phyloP scores from a whole-genome alignment of 2,329 filamentous ascomycete genomes.

The Tolypocladium guangdongense region DNA sequence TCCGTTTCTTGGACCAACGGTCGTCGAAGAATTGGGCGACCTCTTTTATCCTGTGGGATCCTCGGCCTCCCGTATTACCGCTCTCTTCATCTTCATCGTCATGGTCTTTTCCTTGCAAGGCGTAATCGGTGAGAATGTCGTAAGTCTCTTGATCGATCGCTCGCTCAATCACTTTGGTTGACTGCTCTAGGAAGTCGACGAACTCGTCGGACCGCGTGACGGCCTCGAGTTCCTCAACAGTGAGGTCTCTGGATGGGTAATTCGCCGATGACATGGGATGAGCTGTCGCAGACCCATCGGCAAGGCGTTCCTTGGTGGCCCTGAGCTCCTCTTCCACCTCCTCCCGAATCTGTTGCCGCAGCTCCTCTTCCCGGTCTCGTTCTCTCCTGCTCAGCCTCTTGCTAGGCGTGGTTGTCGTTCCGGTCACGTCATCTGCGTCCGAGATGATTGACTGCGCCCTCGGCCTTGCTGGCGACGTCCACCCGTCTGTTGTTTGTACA shows the following conservation, averaged over 20 bases:
- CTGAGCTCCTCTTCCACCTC: conserved; percentile 91
- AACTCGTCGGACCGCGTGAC: conserved; percentile 91
- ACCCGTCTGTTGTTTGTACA: conserved; percentile 78
- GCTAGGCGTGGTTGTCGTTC: conserved; percentile 46
- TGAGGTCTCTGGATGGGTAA: conserved; percentile 72
- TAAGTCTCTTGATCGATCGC: conserved; percentile 86
- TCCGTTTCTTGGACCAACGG: conserved; percentile 92
- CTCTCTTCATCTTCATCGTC: conserved; percentile 75
- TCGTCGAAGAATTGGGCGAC: conserved; percentile 90
- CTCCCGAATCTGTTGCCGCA: conserved; percentile 70
- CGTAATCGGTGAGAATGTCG: conserved; percentile 91
- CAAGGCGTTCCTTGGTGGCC: conserved; percentile 52
- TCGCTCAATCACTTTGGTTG: conserved; percentile 93
- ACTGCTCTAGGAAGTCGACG: conserved; percentile 86
- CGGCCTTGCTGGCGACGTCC: conserved; percentile 44
- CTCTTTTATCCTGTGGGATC: conserved; percentile 70
- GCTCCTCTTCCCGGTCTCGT: conserved; percentile 76
- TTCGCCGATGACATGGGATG: conserved; percentile 27
- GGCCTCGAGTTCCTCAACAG: conserved; percentile 74
- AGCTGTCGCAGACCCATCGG: conserved; percentile 27
- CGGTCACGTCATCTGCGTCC: conserved; percentile 49
- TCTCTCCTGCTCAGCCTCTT: conserved; percentile 72
- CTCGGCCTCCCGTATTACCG: conserved; percentile 59
- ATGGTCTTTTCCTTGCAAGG: conserved; percentile 62
- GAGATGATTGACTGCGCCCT: conserved; percentile 31